phyloP scores from a whole-genome alignment of 2,329 filamentous ascomycete genomes.

The Fusarium liriodendri region DNA sequence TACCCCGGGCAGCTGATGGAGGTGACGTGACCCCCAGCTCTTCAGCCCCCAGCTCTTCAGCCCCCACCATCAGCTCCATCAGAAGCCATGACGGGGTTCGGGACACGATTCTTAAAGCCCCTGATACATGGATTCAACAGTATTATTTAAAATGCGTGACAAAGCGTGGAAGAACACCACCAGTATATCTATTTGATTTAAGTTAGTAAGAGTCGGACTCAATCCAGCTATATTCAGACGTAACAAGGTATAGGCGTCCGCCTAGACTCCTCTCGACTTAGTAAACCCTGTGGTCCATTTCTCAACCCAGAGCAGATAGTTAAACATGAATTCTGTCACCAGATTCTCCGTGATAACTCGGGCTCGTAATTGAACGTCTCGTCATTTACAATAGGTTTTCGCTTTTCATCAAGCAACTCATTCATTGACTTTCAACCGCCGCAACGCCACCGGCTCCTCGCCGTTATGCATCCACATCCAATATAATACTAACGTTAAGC shows the following conservation, averaged over 20 bases:
- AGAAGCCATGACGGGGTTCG: slow-evolving; percentile 13
- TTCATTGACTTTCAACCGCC: slow-evolving; percentile 18
- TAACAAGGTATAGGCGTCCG: background rate
- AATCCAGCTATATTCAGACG: background rate
- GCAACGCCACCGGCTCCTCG: slow-evolving; percentile 38
- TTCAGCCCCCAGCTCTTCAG: slow-evolving; percentile 1
- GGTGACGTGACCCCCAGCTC: slow-evolving; percentile 34
- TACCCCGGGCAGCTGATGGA: slow-evolving; percentile 18
- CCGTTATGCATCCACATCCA: slow-evolving; percentile 24
- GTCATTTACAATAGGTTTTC: background rate
- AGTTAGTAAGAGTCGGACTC: background rate
- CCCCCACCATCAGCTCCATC: slow-evolving; percentile 13
- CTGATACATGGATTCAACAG: background rate
- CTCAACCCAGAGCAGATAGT: background rate
- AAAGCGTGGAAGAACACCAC: background rate
- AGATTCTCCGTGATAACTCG: background rate
- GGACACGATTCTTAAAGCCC: background rate
- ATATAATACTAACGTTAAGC: slow-evolving; percentile 20
- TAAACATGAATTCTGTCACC: background rate
- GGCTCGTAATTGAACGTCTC: background rate
- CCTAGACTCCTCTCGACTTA: background rate
- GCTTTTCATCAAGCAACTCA: background rate
- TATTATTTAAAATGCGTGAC: background rate
- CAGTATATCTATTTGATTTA: background rate
- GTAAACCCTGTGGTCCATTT: background rate